A percentile compares a stretch with the other conserved stretches of the same genome.
Conservation (phyloP, 352 stramenopile genomes). For the Globisporangium cystogenes region DNA sequence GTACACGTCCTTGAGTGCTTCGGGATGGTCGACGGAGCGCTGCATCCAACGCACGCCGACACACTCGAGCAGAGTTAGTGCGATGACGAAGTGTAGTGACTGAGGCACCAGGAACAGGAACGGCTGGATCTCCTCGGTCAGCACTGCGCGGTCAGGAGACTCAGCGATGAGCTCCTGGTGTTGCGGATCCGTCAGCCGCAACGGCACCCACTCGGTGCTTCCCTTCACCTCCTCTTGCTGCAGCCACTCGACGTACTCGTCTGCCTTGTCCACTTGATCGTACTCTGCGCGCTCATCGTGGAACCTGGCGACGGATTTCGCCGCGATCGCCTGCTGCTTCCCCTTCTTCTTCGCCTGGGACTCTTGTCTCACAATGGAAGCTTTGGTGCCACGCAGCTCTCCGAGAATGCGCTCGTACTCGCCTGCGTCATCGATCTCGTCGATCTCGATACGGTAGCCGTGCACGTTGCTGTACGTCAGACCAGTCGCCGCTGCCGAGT, state of each 20-base stretch:
- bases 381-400: constrained; percentile 53
- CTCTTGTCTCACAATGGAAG: constrained; percentile 23
- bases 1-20: constrained; percentile 18
- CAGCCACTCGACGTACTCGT: constrained; percentile 48
- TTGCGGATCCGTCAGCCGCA: constrained; percentile 31
- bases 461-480: constrained; percentile 81
- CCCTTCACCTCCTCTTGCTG: constrained; percentile 26
- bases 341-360: constrained; percentile 21
- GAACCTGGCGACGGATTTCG: constrained; percentile 18
- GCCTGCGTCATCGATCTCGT: constrained; percentile 46
- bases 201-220: constrained; percentile 48
- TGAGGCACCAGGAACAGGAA: constrained; percentile 60
- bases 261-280: constrained; percentile 17
- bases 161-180: constrained; percentile 53
- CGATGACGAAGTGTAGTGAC: constrained; percentile 21
- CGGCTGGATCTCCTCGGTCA: constrained; percentile 73
- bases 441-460: constrained; percentile 64
- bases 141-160: constrained; percentile 51
- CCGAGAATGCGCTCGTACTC: constrained; percentile 75
- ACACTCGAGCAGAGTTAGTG: constrained; percentile 37
- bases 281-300: constrained; percentile 62
- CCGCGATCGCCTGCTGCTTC: constrained; percentile 19
- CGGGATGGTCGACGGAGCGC: background rate
- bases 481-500: constrained; percentile 6
- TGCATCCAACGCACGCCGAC: constrained; percentile 23